Evolutionary conservation across 1,139 yeast species (phyloP).

Genomic region (Zhuliangozyma blackwelliae): DNA sequence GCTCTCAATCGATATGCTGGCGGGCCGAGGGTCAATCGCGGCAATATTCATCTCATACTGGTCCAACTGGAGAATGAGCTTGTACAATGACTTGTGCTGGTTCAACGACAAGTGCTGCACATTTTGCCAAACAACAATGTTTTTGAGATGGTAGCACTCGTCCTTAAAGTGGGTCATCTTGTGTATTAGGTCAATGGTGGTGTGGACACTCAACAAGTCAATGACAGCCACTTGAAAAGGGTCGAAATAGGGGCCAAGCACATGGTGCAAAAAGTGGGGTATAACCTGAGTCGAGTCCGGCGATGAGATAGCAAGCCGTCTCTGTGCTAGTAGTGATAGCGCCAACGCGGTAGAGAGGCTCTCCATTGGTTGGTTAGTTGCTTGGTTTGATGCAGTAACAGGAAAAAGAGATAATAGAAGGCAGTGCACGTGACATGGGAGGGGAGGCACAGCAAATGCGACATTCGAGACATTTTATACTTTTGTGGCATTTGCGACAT

Average conservation of each 20-base stretch:
- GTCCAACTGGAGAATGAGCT: constrained; percentile 28
- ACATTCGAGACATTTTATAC: too few species aligned
- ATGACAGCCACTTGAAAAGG: constrained; percentile 12
- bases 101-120: constrained; percentile 15
- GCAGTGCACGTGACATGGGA: too few species aligned
- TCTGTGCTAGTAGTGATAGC: constrained; percentile 19
- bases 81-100: constrained; percentile 23
- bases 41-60: constrained; percentile 22
- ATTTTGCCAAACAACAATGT: constrained; percentile 23
- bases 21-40: constrained; percentile 3
- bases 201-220: constrained; percentile 14
- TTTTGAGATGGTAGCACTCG: constrained; percentile 10
- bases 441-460: too few species aligned
- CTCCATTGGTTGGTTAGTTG: constrained; percentile 15
- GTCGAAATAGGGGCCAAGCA: constrained; percentile 8
- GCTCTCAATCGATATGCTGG: constrained; percentile 5
- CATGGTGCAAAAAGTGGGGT: constrained; percentile 4
- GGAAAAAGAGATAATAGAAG: too few species aligned
- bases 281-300: constrained; percentile 7
- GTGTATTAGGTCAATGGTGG: constrained; percentile 8
- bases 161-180: constrained; percentile 7
- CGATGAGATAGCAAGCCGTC: constrained; percentile 20
- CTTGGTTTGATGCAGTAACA: too few species aligned
- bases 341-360: constrained; percentile 23
- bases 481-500: too few species aligned